Conservation (phyloP, 805 yeast species). For the Suhomyces kilbournensis region DNA sequence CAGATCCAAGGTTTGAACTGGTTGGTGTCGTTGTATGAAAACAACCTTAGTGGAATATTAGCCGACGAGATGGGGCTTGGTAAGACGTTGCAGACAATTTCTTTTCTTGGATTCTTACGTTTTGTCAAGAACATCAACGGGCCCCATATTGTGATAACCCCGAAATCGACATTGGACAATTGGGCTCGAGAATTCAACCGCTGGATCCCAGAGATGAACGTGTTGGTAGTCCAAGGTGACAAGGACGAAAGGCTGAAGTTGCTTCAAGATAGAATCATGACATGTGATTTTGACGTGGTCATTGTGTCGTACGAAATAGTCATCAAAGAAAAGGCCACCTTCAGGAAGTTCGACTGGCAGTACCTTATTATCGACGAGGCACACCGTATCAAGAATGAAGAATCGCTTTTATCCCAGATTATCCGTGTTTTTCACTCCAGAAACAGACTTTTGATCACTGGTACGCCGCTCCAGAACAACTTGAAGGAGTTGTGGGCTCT, state of each 20-base stretch:
- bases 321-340: conserved; percentile 65
- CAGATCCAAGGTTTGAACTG: conserved; percentile 82
- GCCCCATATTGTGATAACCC: conserved; percentile 74
- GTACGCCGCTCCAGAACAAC: conserved; percentile 80
- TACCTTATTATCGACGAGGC: conserved; percentile 81
- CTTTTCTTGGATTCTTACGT: conserved; percentile 70
- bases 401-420: conserved; percentile 67
- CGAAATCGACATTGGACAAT: conserved; percentile 77
- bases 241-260: conserved; percentile 61
- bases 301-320: conserved; percentile 75
- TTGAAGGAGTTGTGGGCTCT: conserved; percentile 81
- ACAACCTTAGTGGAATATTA: conserved; percentile 68
- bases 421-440: conserved; percentile 68
- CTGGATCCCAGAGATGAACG: conserved; percentile 79
- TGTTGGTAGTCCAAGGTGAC: conserved; percentile 70
- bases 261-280: conserved; percentile 47
- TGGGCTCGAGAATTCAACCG: conserved; percentile 75
- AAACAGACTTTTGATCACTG: conserved; percentile 71
- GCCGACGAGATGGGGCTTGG: conserved; percentile 90
- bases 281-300: conserved; percentile 69
- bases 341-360: conserved; percentile 69
- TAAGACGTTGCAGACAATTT: conserved; percentile 75
- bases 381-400: conserved; percentile 78
- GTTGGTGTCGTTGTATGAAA: conserved; percentile 66
- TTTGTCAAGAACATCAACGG: conserved; percentile 59